phyloP scores from a whole-genome alignment of 768 basidiomycete species.

The Termitomyces sp. region DNA sequence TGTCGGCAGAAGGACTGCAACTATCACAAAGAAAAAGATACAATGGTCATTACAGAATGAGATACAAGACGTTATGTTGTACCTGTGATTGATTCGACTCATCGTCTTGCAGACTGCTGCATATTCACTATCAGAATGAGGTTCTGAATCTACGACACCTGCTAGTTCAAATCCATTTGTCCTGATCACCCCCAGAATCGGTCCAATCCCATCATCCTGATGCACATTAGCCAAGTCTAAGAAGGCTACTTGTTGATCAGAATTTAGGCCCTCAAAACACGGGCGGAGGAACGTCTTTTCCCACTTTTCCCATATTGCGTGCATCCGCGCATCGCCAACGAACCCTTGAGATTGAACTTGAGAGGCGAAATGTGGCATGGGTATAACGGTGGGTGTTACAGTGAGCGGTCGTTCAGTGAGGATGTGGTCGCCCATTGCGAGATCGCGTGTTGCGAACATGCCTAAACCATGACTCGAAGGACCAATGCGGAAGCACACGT shows the following conservation, averaged over 20 bases:
- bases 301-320: conserved; percentile 10
- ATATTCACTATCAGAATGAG: conserved; percentile 15
- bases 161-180: conserved; percentile 29
- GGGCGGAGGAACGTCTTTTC: conserved; percentile 19
- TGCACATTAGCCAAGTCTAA: conserved; percentile 29
- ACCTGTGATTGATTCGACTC: conserved; percentile 38
- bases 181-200: conserved; percentile 27
- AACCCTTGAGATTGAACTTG: conserved; percentile 5
- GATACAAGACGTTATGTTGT: neutral
- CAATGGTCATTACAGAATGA: neutral
- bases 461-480: conserved; percentile 16
- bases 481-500: conserved; percentile 11
- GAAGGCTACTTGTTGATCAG: conserved; percentile 23
- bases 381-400: conserved; percentile 15
- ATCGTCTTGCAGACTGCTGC: conserved; percentile 23
- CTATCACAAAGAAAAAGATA: conserved; percentile 11
- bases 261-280: conserved; percentile 21
- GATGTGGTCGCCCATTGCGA: conserved; percentile 19
- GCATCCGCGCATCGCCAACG: neutral
- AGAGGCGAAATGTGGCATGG: conserved; percentile 11
- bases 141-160: conserved; percentile 17
- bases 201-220: conserved; percentile 29
- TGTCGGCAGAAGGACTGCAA: conserved; percentile 26
- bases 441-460: conserved; percentile 20
- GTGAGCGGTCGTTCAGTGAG: conserved; percentile 19